Conservation (phyloP, 148 eudicot genomes). For the Vaccinium myrtillus region DNA sequence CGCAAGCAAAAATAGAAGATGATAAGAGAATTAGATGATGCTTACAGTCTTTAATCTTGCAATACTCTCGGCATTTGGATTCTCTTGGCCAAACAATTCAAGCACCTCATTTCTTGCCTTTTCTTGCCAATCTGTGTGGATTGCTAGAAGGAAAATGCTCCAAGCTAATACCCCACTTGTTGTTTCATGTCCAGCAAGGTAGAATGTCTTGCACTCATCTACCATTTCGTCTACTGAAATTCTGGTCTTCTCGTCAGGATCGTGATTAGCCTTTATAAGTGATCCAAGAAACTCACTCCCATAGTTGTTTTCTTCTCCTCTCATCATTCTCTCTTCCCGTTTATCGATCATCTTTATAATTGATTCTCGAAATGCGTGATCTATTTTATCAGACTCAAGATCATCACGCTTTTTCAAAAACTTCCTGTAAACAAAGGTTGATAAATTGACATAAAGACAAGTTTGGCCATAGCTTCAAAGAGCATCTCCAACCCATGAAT, state of each 20-base stretch:
- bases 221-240: not conserved
- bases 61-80: not conserved
- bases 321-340: not conserved
- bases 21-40: not conserved
- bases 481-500: too few species aligned
- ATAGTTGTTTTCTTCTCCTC: not conserved
- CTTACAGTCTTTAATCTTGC: conserved; percentile 7
- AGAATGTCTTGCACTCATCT: conserved; percentile 15
- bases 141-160: conserved; percentile 3
- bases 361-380: not conserved
- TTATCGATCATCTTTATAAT: not conserved
- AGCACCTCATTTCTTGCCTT: conserved; percentile 11
- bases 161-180: not conserved
- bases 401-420: not conserved
- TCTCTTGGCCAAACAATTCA: not conserved
- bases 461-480: not conserved
- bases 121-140: conserved; percentile 16
- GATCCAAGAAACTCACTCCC: conserved; percentile 14
- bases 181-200: conserved; percentile 4
- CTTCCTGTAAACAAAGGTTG: not conserved
- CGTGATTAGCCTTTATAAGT: not conserved
- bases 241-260: not conserved
- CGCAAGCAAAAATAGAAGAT: too few species aligned
- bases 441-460: not conserved
- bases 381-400: not conserved